Percentiles rank a stretch among this genome's conserved stretches.
phyloP scores from a whole-genome alignment of 163 green algal species.

The Volvox carteri region DNA sequence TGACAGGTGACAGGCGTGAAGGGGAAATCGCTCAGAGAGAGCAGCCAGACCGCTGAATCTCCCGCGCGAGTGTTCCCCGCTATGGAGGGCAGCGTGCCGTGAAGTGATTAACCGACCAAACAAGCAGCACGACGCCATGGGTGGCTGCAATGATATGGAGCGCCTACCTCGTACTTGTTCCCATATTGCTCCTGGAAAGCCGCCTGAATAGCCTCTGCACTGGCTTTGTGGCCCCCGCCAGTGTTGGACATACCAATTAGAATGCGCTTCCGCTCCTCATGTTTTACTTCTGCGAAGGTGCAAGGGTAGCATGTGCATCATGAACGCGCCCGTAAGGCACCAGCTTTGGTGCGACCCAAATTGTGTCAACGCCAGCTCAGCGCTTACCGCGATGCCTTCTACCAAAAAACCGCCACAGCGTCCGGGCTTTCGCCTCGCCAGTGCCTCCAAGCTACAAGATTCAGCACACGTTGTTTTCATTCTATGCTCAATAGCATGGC shows the following conservation, averaged over 20 bases:
- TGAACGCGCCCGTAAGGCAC: not conserved
- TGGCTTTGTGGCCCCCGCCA: conserved; percentile 95
- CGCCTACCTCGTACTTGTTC: conserved; percentile 80
- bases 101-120: no score
- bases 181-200: conserved; percentile 87
- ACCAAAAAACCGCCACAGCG: conserved; percentile 53
- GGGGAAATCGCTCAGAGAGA: no score
- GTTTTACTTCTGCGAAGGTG: not conserved
- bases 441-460: conserved; percentile 38
- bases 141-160: not conserved
- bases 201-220: conserved; percentile 91
- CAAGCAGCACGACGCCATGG: no score
- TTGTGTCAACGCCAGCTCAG: conserved; percentile 37
- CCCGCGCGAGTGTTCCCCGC: no score
- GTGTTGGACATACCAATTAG: conserved; percentile 98
- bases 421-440: conserved; percentile 44
- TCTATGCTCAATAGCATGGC: not conserved
- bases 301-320: not conserved
- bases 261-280: conserved; percentile 69
- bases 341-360: not conserved
- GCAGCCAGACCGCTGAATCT: no score
- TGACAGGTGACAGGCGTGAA: no score
- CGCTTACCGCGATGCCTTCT: conserved; percentile 36
- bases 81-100: no score
- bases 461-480: not conserved